Base-by-base conservation (phyloP, 257 asterid species). In the Thymus quinquecostatus region DNA sequence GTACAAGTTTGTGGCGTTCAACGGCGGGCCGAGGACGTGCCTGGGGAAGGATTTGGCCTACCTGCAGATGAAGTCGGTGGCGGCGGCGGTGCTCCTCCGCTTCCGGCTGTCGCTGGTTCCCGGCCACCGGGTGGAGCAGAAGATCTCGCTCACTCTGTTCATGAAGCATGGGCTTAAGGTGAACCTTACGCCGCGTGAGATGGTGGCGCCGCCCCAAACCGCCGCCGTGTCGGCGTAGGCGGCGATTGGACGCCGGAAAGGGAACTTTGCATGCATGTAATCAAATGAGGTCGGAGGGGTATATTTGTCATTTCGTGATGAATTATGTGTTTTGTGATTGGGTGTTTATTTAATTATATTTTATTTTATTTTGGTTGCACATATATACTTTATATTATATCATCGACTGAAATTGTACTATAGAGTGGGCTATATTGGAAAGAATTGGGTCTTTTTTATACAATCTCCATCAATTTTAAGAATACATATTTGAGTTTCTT, bases 21-120 rank as follows among this genome's bases (percentile, higher is more conserved):
- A 91, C 63, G 95, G 82, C 0, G 97, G 97, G 51, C 97, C 97
- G 8, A 71, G 97, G 75, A 91, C 92, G 14, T 91, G 97, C 56
- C 79, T 91, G 64, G 96, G 97, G 4, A 91, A 91, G 78, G 96
- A 91, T 54, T 75, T 91, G 87, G 97, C 97, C 4, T 91, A 91
- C 73, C 80, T 91, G 40, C 96, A 91, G 60, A 91, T 91, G 97
- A 91, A 91, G 78, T 87, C 96, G 10, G 95, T 91, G 66, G 97
- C 89, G 3, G 75, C 95, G 6, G 96, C 96, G 2, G 94, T 91
- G 55, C 82, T 91, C 49, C 95, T 89, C 47, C 89, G 93, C 6
- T 89, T 87, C 85, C 85, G 92, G 82, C 77, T 85, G 55, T 36
- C 77, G 1, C 38, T 80, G 73, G 91, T 82, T 21, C 88, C 95